A percentile compares a stretch with the other conserved stretches of the same genome.
Evolutionary conservation across 2,329 filamentous ascomycete species (phyloP).

Genomic region (Graphilbum sp.): DNA sequence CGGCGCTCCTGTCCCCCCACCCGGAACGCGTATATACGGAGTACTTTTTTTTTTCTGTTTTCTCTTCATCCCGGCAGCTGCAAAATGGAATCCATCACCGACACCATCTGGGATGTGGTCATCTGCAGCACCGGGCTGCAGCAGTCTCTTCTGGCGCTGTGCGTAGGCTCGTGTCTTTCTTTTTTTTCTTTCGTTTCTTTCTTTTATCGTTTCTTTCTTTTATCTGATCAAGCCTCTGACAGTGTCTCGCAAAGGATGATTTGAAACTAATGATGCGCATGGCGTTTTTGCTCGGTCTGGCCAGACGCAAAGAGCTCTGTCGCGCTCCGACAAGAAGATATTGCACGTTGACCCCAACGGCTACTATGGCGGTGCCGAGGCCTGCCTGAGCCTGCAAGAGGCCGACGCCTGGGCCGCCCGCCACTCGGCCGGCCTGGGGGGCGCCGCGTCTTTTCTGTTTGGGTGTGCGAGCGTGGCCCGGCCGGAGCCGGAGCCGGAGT

Average conservation of each 20-base stretch:
- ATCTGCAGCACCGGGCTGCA: conserved; percentile 65
- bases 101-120: conserved; percentile 63
- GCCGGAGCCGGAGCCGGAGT: conserved; percentile 8
- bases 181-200: no score
- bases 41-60: conserved; percentile 1
- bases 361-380: conserved; percentile 77
- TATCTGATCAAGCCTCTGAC: conserved; percentile 33
- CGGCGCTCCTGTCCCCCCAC: no score
- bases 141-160: conserved; percentile 52
- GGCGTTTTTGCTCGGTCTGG: background rate
- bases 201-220: no score
- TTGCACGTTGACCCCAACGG: conserved; percentile 77
- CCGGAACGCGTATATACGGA: no score
- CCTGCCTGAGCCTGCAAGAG: conserved; percentile 72
- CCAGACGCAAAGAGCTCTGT: conserved; percentile 58
- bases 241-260: conserved; percentile 23
- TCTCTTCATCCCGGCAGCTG: conserved; percentile 4
- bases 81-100: conserved; percentile 56
- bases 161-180: no score
- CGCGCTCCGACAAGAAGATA: conserved; percentile 78
- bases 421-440: conserved; percentile 9
- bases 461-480: conserved; percentile 21
- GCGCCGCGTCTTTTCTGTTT: conserved; percentile 14
- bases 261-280: background rate
- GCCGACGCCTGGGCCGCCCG: conserved; percentile 54